A percentile compares a stretch with the other conserved stretches of the same genome.
These are phyloP conservation scores for Boletus insuetus DNA, from an alignment of 768 basidiomycete genomes.

Conservation along the genomic window DNA sequence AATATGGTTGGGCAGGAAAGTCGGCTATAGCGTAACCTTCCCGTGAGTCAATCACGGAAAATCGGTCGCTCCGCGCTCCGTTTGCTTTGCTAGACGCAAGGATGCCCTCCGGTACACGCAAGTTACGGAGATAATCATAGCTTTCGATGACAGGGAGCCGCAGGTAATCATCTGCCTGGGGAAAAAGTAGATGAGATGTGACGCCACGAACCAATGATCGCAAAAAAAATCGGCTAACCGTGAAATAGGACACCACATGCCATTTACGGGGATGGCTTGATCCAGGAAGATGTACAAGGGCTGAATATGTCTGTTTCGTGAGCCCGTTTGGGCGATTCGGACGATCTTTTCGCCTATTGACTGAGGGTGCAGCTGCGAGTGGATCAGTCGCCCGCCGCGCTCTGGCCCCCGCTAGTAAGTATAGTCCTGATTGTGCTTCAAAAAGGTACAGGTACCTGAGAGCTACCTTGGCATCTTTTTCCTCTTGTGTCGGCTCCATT, in stretches of 20 bases:
- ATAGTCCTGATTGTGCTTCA: not conserved
- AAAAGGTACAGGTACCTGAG: slow-evolving; percentile 47
- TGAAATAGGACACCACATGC: slow-evolving; percentile 84
- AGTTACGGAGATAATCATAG: slow-evolving; percentile 67
- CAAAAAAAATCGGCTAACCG: slow-evolving; percentile 41
- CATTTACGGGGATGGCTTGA: slow-evolving; percentile 63
- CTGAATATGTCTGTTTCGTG: slow-evolving; percentile 84
- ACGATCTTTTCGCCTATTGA: slow-evolving; percentile 69
- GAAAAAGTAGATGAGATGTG: slow-evolving; percentile 7
- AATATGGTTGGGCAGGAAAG: slow-evolving; percentile 3
- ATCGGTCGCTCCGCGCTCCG: slow-evolving; percentile 29
- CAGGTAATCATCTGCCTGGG: slow-evolving; percentile 64
- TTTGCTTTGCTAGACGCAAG: slow-evolving; percentile 66
- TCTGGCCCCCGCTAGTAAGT: slow-evolving; percentile 32
- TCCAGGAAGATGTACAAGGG: slow-evolving; percentile 64
- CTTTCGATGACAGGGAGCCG: slow-evolving; percentile 70
- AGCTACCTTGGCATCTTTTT: slow-evolving; percentile 77
- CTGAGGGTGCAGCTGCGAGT: slow-evolving; percentile 52
- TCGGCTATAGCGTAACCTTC: slow-evolving; percentile 14
- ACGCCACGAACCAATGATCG: not conserved
- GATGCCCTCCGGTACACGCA: slow-evolving; percentile 68
- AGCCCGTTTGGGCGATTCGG: slow-evolving; percentile 79
- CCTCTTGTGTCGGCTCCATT: slow-evolving; percentile 75
- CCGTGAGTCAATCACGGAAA: slow-evolving; percentile 15
- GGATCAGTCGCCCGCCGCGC: slow-evolving; percentile 63